phyloP scores from a whole-genome alignment of 805 yeast genomes.

The Saturnispora saitoi region DNA sequence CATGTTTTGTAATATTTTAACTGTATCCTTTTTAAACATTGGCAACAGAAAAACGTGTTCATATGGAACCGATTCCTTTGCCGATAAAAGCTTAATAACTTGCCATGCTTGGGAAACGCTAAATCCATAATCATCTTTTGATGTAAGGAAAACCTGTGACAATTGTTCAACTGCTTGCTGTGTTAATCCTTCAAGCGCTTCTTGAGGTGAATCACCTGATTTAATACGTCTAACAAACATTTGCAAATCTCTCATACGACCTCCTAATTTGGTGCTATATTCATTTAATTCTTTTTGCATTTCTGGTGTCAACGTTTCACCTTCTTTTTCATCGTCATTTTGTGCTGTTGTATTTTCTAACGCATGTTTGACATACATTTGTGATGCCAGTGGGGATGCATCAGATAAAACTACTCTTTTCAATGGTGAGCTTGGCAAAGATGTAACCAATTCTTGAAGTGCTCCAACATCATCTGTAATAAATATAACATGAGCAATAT shows the following conservation, averaged over 20 bases:
- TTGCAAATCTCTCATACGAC: constrained; percentile 90
- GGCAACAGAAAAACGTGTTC: constrained; percentile 49
- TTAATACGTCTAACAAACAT: constrained; percentile 80
- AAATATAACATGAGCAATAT: constrained; percentile 83
- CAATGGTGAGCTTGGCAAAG: constrained; percentile 83
- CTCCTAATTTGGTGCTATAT: constrained; percentile 74
- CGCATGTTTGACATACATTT: constrained; percentile 56
- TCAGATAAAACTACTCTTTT: constrained; percentile 68
- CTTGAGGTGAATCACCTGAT: constrained; percentile 76
- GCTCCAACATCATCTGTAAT: constrained; percentile 82
- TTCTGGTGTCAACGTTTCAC: not conserved
- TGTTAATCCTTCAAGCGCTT: constrained; percentile 73
- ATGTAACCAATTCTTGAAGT: constrained; percentile 53
- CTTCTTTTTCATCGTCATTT: constrained; percentile 24
- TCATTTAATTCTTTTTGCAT: constrained; percentile 37
- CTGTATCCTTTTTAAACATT: constrained; percentile 48
- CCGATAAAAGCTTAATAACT: constrained; percentile 56
- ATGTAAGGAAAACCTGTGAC: constrained; percentile 61
- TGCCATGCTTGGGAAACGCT: constrained; percentile 84
- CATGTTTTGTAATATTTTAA: constrained; percentile 52
- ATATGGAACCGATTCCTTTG: constrained; percentile 36
- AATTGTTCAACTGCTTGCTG: constrained; percentile 82
- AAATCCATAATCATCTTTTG: constrained; percentile 37
- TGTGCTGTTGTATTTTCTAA: constrained; percentile 20
- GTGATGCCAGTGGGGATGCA: constrained; percentile 66